Evolutionary conservation across 371 early-diverging fungal genomes (phyloP).

Genomic region (Mortierella sp.): DNA sequence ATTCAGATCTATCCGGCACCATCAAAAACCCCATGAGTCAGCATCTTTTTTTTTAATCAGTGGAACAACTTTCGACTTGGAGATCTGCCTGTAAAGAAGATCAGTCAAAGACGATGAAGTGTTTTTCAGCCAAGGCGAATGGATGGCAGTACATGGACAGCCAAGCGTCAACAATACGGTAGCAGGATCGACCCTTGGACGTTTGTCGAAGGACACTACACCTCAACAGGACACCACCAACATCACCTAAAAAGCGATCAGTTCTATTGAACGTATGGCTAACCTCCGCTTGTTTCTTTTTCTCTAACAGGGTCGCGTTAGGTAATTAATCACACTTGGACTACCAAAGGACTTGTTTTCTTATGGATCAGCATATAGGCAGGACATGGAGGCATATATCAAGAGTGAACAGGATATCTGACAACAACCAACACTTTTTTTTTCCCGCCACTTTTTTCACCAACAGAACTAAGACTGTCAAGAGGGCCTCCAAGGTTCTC

Average conservation of each 20-base stretch:
- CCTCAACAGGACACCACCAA: neutral
- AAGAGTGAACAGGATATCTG: conserved; percentile 22
- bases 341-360: neutral
- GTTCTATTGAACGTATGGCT: neutral
- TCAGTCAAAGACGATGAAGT: neutral
- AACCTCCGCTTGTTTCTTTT: neutral
- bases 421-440: neutral
- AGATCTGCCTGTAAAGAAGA: neutral
- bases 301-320: conserved; percentile 54
- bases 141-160: neutral
- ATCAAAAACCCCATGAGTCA: neutral
- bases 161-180: neutral
- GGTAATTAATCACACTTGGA: conserved; percentile 23
- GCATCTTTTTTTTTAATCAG: neutral
- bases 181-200: neutral
- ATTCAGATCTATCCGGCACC: too few relatives aligned
- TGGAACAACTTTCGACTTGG: neutral
- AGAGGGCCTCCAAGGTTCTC: conserved; percentile 99
- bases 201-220: neutral
- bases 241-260: neutral
- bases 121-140: neutral
- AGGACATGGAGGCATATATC: neutral
- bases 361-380: neutral
- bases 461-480: conserved; percentile 97
- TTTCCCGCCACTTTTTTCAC: neutral